Base-by-base conservation (phyloP, 2,329 filamentous ascomycete species). In the Malbranchea zuffiana region DNA sequence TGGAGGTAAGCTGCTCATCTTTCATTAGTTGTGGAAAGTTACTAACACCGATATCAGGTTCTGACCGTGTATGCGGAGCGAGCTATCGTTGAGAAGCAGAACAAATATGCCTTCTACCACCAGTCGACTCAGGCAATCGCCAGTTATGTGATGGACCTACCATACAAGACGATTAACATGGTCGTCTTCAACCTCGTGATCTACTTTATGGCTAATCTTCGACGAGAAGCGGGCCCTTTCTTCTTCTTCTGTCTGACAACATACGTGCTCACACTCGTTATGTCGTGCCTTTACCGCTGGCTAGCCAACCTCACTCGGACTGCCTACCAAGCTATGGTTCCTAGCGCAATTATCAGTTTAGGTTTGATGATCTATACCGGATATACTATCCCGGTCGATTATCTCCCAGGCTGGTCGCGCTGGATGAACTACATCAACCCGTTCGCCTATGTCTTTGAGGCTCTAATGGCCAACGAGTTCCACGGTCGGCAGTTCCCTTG, bases 61-160 rank as follows among this genome's bases (percentile, higher is more conserved):
- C 60, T 92, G 18, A 86, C 82, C 0, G 69, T 94, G 4, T 95
- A 90, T 53, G 75, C 82, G 2, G 85, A 94, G 72, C 80, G 87
- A 23, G 80, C 83, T 1, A 93, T 94, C 50, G 83, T 95, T 41
- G 85, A 94, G 54, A 94, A 94, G 56, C 87, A 95, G 49, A 64
- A 71, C 39, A 76, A 81, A 42, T 94, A 93, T 55, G 85, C 86
- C 15, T 69, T 94, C 11, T 93, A 94, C 51, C 87, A 93, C 51
- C 84, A 87, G 0, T 86, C 81, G 4, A 80, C 85, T 8, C 85
- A 95, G 67, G 83, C 85, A 11, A 71, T 85, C 41, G 75, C 82
- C 0, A 90, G 82, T 6, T 90, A 93, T 80, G 60, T 94, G 19
- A 80, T 75, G 44, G 87, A 94, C 50, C 61, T 93, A 61, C 87